Percentiles rank a stretch among this genome's conserved stretches.
Conservation (phyloP, 805 yeast genomes). For the Groenewaldozyma tartarivorans region DNA sequence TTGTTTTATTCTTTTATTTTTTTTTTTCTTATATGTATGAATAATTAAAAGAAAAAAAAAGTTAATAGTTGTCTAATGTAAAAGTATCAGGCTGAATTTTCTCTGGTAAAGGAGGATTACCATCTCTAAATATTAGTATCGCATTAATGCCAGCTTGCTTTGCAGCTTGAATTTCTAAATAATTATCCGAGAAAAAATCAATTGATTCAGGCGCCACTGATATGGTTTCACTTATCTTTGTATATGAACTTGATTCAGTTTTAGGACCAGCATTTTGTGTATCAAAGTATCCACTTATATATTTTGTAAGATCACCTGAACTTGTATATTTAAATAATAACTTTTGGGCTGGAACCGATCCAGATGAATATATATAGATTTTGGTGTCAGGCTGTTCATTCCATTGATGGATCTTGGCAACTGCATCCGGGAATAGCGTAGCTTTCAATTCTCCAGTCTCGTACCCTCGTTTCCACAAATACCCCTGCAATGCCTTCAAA, state of each 20-base stretch:
- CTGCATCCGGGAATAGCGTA: slow-evolving; percentile 69
- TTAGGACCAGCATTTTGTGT: slow-evolving; percentile 78
- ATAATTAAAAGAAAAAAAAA: neutral
- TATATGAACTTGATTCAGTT: slow-evolving; percentile 46
- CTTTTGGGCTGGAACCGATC: slow-evolving; percentile 80
- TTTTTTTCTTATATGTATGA: neutral
- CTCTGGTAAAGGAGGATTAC: slow-evolving; percentile 38
- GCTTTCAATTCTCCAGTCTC: slow-evolving; percentile 65
- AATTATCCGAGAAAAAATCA: slow-evolving; percentile 73
- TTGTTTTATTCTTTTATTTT: too few relatives aligned
- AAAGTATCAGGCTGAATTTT: slow-evolving; percentile 1
- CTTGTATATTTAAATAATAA: slow-evolving; percentile 52
- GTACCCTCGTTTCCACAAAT: slow-evolving; percentile 75
- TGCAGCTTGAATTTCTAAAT: slow-evolving; percentile 71
- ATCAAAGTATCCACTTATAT: slow-evolving; percentile 66
- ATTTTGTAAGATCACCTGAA: slow-evolving; percentile 41
- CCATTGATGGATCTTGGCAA: slow-evolving; percentile 43
- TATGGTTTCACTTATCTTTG: slow-evolving; percentile 40
- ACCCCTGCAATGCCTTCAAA: slow-evolving; percentile 73
- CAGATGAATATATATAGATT: slow-evolving; percentile 78
- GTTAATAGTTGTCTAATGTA: neutral
- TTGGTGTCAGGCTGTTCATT: slow-evolving; percentile 9
- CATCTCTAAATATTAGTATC: slow-evolving; percentile 58
- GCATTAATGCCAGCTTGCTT: slow-evolving; percentile 50
- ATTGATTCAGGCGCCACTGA: slow-evolving; percentile 27